phyloP scores from a whole-genome alignment of 78 protist species.

The Neovahlkampfia damariscottae region DNA sequence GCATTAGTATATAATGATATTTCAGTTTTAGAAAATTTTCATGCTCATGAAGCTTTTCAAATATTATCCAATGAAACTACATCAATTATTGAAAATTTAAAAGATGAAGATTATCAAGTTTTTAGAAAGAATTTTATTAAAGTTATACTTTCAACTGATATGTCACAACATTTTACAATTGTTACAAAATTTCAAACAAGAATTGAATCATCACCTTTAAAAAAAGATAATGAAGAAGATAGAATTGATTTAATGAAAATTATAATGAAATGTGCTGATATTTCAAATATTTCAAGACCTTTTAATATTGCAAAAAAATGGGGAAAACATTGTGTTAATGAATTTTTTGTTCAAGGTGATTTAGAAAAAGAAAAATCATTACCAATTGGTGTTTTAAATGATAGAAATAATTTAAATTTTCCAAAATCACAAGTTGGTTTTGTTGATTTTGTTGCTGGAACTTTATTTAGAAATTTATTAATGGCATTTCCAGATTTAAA shows the following conservation, averaged over 20 bases:
- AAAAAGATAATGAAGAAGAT: conserved; percentile 2
- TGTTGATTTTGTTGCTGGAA: neutral
- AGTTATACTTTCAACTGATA: conserved; percentile 10
- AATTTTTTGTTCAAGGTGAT: conserved; percentile 28
- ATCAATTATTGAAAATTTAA: neutral
- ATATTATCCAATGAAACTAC: neutral
- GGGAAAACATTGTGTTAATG: neutral
- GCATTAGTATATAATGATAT: conserved; percentile 5
- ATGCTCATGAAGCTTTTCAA: conserved; percentile 10
- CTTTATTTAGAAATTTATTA: neutral
- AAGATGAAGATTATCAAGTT: neutral
- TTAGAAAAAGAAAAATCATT: neutral
- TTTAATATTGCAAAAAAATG: conserved; percentile 8
- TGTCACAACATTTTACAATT: conserved; percentile 2
- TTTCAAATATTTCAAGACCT: conserved; percentile 12
- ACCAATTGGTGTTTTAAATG: neutral
- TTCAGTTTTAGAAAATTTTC: conserved; percentile 14
- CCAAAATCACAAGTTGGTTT: neutral
- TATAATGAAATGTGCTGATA: conserved; percentile 23
- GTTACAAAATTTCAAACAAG: neutral
- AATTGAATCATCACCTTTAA: conserved; percentile 5
- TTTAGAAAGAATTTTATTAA: neutral
- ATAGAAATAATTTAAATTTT: neutral
- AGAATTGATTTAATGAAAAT: neutral
- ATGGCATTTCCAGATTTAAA: too few species aligned